Percentiles rank a stretch among this genome's conserved stretches.
These are phyloP conservation scores for Dryas octopetala DNA, from an alignment of 306 rosid species.

Conservation along the genomic window DNA sequence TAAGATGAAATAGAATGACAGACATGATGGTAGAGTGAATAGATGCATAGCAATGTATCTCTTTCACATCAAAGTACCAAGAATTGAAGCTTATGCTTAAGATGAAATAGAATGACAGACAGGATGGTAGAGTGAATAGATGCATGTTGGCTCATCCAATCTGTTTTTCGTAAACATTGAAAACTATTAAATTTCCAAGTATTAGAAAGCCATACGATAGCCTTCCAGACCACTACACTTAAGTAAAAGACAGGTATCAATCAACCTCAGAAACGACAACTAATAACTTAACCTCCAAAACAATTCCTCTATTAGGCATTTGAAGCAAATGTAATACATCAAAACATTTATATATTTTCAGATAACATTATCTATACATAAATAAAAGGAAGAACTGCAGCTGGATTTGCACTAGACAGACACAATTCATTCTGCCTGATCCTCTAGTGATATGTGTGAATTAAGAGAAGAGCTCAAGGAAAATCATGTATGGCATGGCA, in stretches of 20 bases:
- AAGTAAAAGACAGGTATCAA: background rate
- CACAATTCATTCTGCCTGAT: too few relatives aligned
- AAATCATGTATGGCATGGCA: background rate
- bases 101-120: background rate
- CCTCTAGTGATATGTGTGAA: background rate
- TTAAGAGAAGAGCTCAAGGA: background rate
- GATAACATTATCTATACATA: background rate
- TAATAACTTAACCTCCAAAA: background rate
- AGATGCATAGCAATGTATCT: background rate
- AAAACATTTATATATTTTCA: background rate
- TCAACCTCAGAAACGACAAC: background rate
- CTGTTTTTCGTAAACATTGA: background rate
- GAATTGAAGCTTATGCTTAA: background rate
- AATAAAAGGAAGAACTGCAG: background rate
- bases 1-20: background rate
- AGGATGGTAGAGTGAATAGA: background rate
- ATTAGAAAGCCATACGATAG: background rate
- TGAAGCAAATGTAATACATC: background rate
- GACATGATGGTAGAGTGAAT: background rate
- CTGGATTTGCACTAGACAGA: background rate
- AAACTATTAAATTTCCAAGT: background rate
- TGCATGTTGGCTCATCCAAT: background rate
- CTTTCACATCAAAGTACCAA: background rate
- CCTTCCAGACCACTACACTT: background rate
- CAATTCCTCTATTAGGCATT: too few relatives aligned